These are phyloP conservation scores for Termitomyces sp. DNA, from an alignment of 768 basidiomycete genomes.

Conservation along the genomic window DNA sequence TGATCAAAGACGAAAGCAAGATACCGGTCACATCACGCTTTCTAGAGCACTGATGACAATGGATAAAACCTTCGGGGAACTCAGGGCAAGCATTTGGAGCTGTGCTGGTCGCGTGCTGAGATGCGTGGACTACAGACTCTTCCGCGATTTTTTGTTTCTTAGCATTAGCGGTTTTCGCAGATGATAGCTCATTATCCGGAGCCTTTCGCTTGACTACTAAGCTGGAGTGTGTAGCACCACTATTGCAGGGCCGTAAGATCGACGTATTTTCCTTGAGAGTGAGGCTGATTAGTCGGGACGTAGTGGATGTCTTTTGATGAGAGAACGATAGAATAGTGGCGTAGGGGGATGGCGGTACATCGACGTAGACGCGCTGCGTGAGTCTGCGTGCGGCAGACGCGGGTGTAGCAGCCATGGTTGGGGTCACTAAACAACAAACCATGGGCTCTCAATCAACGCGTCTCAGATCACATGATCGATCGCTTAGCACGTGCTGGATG, in stretches of 20 bases:
- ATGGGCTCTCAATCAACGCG: slow-evolving; percentile 15
- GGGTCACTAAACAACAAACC: slow-evolving; percentile 5
- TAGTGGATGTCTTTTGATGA: background rate
- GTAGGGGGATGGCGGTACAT: slow-evolving; percentile 49
- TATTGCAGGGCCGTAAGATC: slow-evolving; percentile 18
- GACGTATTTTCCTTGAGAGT: slow-evolving; percentile 45
- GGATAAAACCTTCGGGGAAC: slow-evolving; percentile 39
- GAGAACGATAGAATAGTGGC: slow-evolving; percentile 15
- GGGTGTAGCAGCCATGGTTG: slow-evolving; percentile 24
- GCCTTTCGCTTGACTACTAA: slow-evolving; percentile 45
- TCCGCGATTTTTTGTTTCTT: slow-evolving; percentile 28
- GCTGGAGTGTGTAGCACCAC: slow-evolving; percentile 15
- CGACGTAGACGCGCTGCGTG: slow-evolving; percentile 47
- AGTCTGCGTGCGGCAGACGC: slow-evolving; percentile 23
- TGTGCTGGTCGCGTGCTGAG: slow-evolving; percentile 2
- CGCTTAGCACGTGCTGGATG: slow-evolving; percentile 19
- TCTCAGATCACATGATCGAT: slow-evolving; percentile 28
- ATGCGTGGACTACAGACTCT: slow-evolving; percentile 10
- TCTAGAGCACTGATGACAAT: slow-evolving; percentile 71
- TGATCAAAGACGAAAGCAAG: slow-evolving; percentile 13
- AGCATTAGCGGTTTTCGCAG: slow-evolving; percentile 14
- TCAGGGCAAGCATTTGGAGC: slow-evolving; percentile 21
- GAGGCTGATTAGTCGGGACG: slow-evolving; percentile 8
- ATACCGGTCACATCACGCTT: slow-evolving; percentile 50
- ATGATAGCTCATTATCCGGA: slow-evolving; percentile 25